Conservation (phyloP, 352 stramenopile genomes). For the Stephanocyclus meneghinianus region DNA sequence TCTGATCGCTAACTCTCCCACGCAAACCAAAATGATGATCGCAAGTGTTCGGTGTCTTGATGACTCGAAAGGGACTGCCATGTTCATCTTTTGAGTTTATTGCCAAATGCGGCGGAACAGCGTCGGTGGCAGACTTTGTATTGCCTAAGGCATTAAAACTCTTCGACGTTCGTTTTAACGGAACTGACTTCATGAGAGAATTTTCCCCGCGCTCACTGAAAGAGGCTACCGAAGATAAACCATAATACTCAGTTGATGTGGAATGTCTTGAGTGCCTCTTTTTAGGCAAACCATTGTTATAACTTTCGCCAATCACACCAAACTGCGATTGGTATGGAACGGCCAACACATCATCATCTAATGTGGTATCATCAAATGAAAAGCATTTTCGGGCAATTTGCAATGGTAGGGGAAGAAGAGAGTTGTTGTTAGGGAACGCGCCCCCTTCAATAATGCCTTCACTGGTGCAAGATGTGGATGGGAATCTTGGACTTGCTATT, state of each 20-base stretch:
- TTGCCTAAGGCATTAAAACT: not conserved
- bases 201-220: constrained; percentile 16
- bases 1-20: not conserved
- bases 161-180: constrained; percentile 20
- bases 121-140: not conserved
- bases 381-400: constrained; percentile 53
- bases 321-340: constrained; percentile 16
- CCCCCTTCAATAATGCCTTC: constrained; percentile 2
- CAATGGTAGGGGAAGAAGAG: constrained; percentile 22
- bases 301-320: not conserved
- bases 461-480: constrained; percentile 8
- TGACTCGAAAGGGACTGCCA: constrained; percentile 24
- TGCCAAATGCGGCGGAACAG: not conserved
- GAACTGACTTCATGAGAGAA: constrained; percentile 9
- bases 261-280: not conserved
- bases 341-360: constrained; percentile 38
- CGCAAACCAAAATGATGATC: constrained; percentile 18
- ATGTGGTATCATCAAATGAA: constrained; percentile 52
- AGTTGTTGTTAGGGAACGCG: constrained; percentile 11
- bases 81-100: not conserved
- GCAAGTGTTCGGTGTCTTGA: constrained; percentile 30
- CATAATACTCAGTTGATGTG: constrained; percentile 27
- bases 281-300: not conserved
- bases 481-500: constrained; percentile 7
- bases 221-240: constrained; percentile 43